Percentiles rank a stretch among this genome's conserved stretches.
Conservation (phyloP, 2,329 filamentous ascomycete genomes). For the Neonectria hederae region DNA sequence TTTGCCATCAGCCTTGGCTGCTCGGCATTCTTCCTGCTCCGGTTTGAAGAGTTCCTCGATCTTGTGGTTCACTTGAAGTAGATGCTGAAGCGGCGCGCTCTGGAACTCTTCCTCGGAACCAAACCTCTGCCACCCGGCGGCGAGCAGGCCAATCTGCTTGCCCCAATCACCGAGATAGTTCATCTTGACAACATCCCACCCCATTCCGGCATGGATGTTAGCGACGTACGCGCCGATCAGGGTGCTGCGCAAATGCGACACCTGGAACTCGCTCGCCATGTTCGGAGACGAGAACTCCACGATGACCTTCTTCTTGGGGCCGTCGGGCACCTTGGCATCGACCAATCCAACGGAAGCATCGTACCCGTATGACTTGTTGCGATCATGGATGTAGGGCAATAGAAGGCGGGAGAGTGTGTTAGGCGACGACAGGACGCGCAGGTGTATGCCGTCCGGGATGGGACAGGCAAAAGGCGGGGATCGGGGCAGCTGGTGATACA, state of each 20-base stretch:
- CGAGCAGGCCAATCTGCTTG: constrained; percentile 72
- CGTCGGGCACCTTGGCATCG: constrained; percentile 20
- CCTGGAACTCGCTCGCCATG: constrained; percentile 77
- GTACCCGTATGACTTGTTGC: constrained; percentile 31
- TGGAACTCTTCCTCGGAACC: constrained; percentile 71
- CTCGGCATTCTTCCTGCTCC: constrained; percentile 67
- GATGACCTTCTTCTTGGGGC: constrained; percentile 55
- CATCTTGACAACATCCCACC: constrained; percentile 74
- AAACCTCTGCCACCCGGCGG: constrained; percentile 72
- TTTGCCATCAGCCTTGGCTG: constrained; percentile 53
- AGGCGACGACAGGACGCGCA: constrained; percentile 35
- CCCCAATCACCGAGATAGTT: constrained; percentile 83
- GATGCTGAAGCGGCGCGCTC: constrained; percentile 73
- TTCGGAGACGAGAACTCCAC: constrained; percentile 81
- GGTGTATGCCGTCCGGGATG: constrained; percentile 36
- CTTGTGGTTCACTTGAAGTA: constrained; percentile 74
- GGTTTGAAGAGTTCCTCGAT: constrained; percentile 70
- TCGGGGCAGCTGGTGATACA: constrained; percentile 30
- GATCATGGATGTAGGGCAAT: constrained; percentile 36
- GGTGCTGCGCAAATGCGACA: constrained; percentile 74
- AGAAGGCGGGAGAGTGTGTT: constrained; percentile 36
- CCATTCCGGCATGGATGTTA: constrained; percentile 71
- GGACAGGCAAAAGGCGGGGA: constrained; percentile 36
- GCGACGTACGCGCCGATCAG: constrained; percentile 75
- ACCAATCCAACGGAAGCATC: constrained; percentile 30